Evolutionary conservation across 768 basidiomycete species (phyloP), one percentile per base, ranked within the genome.

Genomic region (Trametes maxima): DNA sequence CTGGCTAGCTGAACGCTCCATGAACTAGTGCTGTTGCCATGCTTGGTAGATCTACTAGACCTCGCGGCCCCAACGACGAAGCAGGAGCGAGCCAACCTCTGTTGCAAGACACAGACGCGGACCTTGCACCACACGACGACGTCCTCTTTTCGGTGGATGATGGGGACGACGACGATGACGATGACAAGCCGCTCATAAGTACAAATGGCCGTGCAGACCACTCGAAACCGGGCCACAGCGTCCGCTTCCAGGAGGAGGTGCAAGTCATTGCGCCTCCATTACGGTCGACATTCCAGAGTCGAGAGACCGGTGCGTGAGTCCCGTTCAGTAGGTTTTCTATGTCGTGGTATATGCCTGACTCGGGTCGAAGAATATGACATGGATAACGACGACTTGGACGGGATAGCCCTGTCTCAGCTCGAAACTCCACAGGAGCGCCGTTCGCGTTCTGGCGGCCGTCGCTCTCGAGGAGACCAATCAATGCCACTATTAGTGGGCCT

Each of bases 401-500:
- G 87, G 5, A 65, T 68, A 7, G 65, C 69, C 0, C 25, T 72
- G 3, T 67, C 68, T 16, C 74, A 75, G 52, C 67, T 66, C 62
- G 75, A 76, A 42, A 69, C 51, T 28, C 36, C 64, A 56, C 70
- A 63, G 68, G 72, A 59, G 61, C 19, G 67, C 72, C 57, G 64
- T 67, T 66, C 68, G 71, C 54, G 51, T 70, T n/a, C 43, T 0
- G 53, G 53, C 28, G 72, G 78, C 37, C 74, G 74, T 21, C 50
- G 62, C 21, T 48, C 54, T 53, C 75, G 76, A 19, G 74, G 78
- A 45, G 84, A 86, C 56, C 84, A 86, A 60, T 73, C 81, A 5
- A 86, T 86, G 80, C 93, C 92, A 0, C 79, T 94, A n/a, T 81
- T 95, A 22, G 84, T 89, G 2, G 93, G 93, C 21, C 78, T 94